Evolutionary conservation across 83 land plant genomes (phyloP), one percentile per base, ranked within the genome.

Genomic region (Diphasiastrum complanatum): DNA sequence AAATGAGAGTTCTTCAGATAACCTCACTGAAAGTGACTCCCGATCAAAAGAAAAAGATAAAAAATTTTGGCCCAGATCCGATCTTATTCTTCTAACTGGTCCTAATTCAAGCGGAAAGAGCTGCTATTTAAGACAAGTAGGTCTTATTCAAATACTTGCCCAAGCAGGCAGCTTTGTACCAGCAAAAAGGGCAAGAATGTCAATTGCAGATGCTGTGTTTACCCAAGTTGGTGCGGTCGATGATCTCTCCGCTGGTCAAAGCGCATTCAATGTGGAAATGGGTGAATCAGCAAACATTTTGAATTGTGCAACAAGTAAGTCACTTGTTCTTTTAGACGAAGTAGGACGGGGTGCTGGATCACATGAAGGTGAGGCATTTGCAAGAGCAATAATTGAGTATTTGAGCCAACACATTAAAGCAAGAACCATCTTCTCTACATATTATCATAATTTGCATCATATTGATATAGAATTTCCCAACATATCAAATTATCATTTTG

Each of bases 201-300:
- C 65, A 19, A 28, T 62, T 30, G 49, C 51, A 14, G 65, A 62
- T 45, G 65, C 51, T 25, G 33, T 62, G 11, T 62, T 29, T 30
- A 62, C 65, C 6, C 65, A 51, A 30, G 65, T 62, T 27, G 65
- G 65, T 62, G 29, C 65, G 40, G 65, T 62, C 4, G 65, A 62
- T 62, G 65, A 62, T 62, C 24, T 62, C 12, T 49, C 65, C 19
- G 65, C 65, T 29, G 65, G 65, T n/a, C 65, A 62, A 47, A 62
- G 65, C 36, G 47, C 65, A 32, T 62, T 62, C 51, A 47, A 37
- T 4, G 32, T 62, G 10, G 65, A 62, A 51, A 62, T 62, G 65
- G 8, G 25, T 3, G 65, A 62, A 45, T 24, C 65, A 24, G 65
- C 65, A 12, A 47, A 45, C 55, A 62, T 62, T 12, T 51, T 62